phyloP scores from a whole-genome alignment of 495 filamentous ascomycete species.

The Cercophora samala region DNA sequence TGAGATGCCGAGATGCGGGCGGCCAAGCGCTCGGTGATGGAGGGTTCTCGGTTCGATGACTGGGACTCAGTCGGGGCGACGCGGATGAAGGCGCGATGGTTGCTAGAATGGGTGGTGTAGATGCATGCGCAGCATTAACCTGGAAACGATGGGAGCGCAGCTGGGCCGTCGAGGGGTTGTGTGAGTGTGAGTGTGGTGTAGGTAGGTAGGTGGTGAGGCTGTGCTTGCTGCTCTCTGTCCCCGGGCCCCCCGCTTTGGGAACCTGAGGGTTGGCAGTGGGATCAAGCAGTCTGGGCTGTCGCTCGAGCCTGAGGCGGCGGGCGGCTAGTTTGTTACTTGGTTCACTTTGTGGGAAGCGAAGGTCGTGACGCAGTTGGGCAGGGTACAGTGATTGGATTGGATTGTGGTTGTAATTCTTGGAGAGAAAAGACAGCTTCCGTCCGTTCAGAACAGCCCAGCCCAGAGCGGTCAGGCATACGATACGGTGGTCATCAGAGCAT shows the following conservation, averaged over 20 bases:
- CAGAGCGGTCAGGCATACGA: not conserved
- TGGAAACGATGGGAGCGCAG: constrained; percentile 13
- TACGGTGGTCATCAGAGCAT: not conserved
- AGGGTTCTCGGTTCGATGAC: not conserved
- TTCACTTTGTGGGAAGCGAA: not conserved
- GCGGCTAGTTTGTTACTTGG: constrained; percentile 4
- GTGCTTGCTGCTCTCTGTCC: constrained; percentile 23
- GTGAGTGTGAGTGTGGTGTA: constrained; percentile 28
- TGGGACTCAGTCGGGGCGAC: not conserved
- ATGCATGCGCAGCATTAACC: constrained; percentile 16
- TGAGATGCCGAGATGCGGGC: not conserved
- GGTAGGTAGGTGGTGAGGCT: constrained; percentile 29
- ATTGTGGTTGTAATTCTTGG: no score
- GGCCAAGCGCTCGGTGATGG: constrained; percentile 9
- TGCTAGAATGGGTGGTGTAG: not conserved
- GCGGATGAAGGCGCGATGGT: not conserved
- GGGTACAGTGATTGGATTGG: not conserved
- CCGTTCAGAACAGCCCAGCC: not conserved
- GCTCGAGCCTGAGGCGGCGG: not conserved
- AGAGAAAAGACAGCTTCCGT: not conserved
- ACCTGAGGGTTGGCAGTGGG: not conserved
- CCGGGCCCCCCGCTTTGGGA: constrained; percentile 26
- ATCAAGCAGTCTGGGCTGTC: no score
- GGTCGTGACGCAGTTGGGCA: constrained; percentile 11
- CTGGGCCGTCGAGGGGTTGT: constrained; percentile 14